These are phyloP conservation scores for Paspalum vaginatum DNA, from an alignment of 176 grass and related monocot species.

Conservation along the genomic window DNA sequence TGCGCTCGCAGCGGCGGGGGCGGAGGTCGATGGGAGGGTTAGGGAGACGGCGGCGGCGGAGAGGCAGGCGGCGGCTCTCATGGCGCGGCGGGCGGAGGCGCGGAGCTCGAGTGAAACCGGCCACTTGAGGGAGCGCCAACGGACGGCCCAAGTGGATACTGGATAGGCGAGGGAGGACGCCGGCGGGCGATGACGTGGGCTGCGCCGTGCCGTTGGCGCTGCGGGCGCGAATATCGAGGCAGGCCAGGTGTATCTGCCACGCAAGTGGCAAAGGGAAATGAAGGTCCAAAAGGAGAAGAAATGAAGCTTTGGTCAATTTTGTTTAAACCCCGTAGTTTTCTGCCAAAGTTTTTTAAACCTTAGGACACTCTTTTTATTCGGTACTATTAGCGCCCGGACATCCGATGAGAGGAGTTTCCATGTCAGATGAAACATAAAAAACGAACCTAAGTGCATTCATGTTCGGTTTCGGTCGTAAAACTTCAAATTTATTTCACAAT, in stretches of 20 bases:
- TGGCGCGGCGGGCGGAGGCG: constrained; percentile 40
- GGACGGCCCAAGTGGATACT: background rate
- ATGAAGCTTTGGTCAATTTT: no score
- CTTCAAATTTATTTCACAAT: no score
- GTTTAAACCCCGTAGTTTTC: no score
- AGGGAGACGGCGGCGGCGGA: constrained; percentile 33
- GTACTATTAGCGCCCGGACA: no score
- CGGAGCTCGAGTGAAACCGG: background rate
- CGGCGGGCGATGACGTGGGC: constrained; percentile 1
- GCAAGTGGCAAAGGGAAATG: no score
- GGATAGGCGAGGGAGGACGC: constrained; percentile 21
- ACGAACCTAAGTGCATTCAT: no score
- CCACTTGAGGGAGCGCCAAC: background rate
- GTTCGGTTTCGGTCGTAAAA: no score
- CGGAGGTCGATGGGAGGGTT: constrained; percentile 31
- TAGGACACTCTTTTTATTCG: no score
- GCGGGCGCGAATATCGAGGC: background rate
- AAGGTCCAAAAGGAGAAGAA: no score
- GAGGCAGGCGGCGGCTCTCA: constrained; percentile 52
- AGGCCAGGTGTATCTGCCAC: background rate
- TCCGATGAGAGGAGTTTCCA: no score
- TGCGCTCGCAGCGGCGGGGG: background rate
- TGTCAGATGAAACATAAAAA: no score
- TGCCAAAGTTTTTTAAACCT: no score
- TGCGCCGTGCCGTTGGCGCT: background rate